Evolutionary conservation across 768 basidiomycete genomes (phyloP).

Genomic region (Rhodotorula taiwanensis): DNA sequence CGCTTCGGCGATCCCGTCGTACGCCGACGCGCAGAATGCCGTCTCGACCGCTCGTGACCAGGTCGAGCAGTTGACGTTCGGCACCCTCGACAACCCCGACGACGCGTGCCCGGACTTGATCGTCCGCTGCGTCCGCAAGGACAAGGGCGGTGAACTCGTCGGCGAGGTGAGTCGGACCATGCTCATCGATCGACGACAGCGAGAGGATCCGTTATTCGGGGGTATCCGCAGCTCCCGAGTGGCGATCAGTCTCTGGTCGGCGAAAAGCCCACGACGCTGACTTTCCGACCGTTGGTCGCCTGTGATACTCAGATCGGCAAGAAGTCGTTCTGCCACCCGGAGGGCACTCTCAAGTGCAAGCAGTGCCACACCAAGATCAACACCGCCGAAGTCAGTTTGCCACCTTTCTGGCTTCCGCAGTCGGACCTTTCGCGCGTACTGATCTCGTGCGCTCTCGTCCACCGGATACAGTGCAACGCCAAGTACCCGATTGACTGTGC

Average conservation of each 20-base stretch:
- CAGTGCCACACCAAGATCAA: slow-evolving; percentile 22
- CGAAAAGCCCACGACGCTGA: too few relatives aligned
- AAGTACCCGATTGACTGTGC: slow-evolving; percentile 31
- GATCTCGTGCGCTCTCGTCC: too few relatives aligned
- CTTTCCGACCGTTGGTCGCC: too few relatives aligned
- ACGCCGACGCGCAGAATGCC: not conserved
- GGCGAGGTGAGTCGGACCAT: slow-evolving; percentile 26
- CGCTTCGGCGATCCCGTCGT: slow-evolving; percentile 1
- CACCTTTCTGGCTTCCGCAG: not conserved
- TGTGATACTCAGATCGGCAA: slow-evolving; percentile 38
- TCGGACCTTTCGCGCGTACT: too few relatives aligned
- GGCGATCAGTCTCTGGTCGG: too few relatives aligned
- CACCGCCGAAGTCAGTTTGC: slow-evolving; percentile 10
- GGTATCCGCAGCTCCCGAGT: too few relatives aligned
- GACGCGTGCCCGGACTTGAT: slow-evolving; percentile 25
- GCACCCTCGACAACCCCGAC: slow-evolving; percentile 1
- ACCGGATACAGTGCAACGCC: slow-evolving; percentile 19
- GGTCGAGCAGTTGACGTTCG: slow-evolving; percentile 19
- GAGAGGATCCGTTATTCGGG: too few relatives aligned
- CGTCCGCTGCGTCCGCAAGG: slow-evolving; percentile 26
- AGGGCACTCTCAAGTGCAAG: slow-evolving; percentile 12
- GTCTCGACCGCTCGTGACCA: not conserved
- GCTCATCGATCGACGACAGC: too few relatives aligned
- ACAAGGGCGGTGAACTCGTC: slow-evolving; percentile 14
- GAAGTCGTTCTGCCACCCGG: slow-evolving; percentile 10